These are phyloP conservation scores for Xylariaceae sp. DNA, from an alignment of 2,329 filamentous ascomycete genomes.

Conservation along the genomic window DNA sequence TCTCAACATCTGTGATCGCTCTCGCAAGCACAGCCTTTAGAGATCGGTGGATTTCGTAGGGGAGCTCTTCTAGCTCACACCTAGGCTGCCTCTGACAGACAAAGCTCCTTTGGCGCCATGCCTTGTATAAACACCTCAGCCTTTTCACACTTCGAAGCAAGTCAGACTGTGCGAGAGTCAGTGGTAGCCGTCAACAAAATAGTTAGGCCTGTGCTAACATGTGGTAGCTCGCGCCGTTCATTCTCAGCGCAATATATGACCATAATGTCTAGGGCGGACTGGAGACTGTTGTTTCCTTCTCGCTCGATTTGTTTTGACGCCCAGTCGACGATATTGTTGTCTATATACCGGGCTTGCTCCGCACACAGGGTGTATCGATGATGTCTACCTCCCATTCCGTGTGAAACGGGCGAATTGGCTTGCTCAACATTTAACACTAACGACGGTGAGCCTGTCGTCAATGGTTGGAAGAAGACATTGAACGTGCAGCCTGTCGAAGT, in stretches of 20 bases:
- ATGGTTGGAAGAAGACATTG: background rate
- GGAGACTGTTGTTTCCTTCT: slow-evolving; percentile 31
- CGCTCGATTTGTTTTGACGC: slow-evolving; percentile 35
- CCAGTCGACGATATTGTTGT: slow-evolving; percentile 32
- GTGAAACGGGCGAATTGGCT: background rate
- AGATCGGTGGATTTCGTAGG: slow-evolving; percentile 41
- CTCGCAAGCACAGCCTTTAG: slow-evolving; percentile 37
- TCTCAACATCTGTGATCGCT: slow-evolving; percentile 38
- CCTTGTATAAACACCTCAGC: slow-evolving; percentile 58
- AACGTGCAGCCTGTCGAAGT: background rate
- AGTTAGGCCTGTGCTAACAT: slow-evolving; percentile 33
- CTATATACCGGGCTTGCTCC: no score
- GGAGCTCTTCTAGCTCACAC: slow-evolving; percentile 42
- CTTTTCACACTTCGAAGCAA: slow-evolving; percentile 53
- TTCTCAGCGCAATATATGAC: slow-evolving; percentile 30
- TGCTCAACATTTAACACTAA: no score
- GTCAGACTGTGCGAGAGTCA: slow-evolving; percentile 44
- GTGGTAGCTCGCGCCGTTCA: slow-evolving; percentile 30
- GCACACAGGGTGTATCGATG: background rate
- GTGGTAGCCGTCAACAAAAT: slow-evolving; percentile 27
- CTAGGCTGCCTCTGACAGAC: slow-evolving; percentile 41
- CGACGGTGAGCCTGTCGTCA: background rate
- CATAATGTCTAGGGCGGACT: slow-evolving; percentile 38
- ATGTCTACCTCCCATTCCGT: background rate
- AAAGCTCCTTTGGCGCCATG: slow-evolving; percentile 54